Percentiles rank a stretch among this genome's conserved stretches.
Conservation (phyloP, 164 flowering plant species). For the Litsea cubeba region DNA sequence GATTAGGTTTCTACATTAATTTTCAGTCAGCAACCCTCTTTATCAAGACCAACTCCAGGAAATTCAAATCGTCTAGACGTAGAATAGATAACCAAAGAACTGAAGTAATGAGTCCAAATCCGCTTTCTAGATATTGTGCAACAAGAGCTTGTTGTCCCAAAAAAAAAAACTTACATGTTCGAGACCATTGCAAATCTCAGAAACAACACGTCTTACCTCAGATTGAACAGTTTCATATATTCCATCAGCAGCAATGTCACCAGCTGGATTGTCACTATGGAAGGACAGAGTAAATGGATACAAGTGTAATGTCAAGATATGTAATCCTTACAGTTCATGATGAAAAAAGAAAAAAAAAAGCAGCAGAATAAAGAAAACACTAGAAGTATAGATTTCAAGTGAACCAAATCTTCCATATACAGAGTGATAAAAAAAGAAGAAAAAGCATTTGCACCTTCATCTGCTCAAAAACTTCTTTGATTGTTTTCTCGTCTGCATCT, state of each 20-base stretch:
- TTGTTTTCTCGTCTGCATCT: slow-evolving; percentile 71
- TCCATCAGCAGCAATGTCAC: slow-evolving; percentile 19
- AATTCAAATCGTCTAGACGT: too few species aligned
- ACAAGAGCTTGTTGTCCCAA: not conserved
- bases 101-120: not conserved
- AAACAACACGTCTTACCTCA: slow-evolving; percentile 63
- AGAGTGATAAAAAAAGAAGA: not conserved
- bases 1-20: too few species aligned
- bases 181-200: slow-evolving; percentile 56
- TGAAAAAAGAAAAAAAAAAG: too few species aligned
- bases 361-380: not conserved
- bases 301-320: slow-evolving; percentile 6
- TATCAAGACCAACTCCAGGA: too few species aligned
- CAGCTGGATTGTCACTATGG: slow-evolving; percentile 26
- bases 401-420: not conserved
- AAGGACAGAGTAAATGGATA: slow-evolving; percentile 19
- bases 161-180: slow-evolving; percentile 33
- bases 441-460: slow-evolving; percentile 31
- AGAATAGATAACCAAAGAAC: not conserved
- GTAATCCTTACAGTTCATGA: not conserved
- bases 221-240: slow-evolving; percentile 58
- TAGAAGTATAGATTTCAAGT: not conserved
- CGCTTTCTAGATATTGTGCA: not conserved
- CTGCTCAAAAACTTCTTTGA: slow-evolving; percentile 49
- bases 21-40: too few species aligned